Percentiles rank a stretch among this genome's conserved stretches.
Conservation (phyloP, 2,329 filamentous ascomycete species). For the Alternaria arbusti region DNA sequence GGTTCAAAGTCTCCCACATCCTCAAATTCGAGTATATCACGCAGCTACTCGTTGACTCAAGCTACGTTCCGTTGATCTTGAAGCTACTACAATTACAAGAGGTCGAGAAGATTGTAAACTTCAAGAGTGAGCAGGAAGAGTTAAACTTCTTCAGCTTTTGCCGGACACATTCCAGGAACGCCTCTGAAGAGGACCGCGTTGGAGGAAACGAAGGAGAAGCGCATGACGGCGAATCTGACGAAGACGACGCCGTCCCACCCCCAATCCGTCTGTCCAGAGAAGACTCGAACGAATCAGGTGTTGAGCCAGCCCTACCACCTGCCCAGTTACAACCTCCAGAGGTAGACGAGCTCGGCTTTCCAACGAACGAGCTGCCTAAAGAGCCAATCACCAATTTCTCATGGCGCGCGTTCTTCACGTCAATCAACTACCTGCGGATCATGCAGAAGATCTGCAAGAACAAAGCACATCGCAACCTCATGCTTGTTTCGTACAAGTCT, state of each 20-base stretch:
- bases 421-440: slow-evolving; percentile 92
- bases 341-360: slow-evolving; percentile 88
- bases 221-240: slow-evolving; percentile 41
- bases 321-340: slow-evolving; percentile 53
- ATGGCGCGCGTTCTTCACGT: slow-evolving; percentile 91
- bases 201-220: slow-evolving; percentile 24
- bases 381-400: slow-evolving; percentile 88
- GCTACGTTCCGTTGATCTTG: slow-evolving; percentile 89
- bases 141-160: slow-evolving; percentile 93
- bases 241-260: slow-evolving; percentile 78
- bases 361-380: slow-evolving; percentile 70
- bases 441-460: slow-evolving; percentile 97
- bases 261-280: slow-evolving; percentile 69
- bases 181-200: slow-evolving; percentile 35
- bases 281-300: slow-evolving; percentile 36
- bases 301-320: slow-evolving; percentile 30
- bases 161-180: slow-evolving; percentile 71
- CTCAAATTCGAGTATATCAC: slow-evolving; percentile 96
- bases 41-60: slow-evolving; percentile 90
- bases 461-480: slow-evolving; percentile 91
- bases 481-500: slow-evolving; percentile 95
- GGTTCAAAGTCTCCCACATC: slow-evolving; percentile 94
- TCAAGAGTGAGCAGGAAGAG: slow-evolving; percentile 80
- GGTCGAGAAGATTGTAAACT: slow-evolving; percentile 86
- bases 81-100: slow-evolving; percentile 96